Conservation (phyloP, 1,284 basidiomycete genomes). For the Melampsora occidentalis region DNA sequence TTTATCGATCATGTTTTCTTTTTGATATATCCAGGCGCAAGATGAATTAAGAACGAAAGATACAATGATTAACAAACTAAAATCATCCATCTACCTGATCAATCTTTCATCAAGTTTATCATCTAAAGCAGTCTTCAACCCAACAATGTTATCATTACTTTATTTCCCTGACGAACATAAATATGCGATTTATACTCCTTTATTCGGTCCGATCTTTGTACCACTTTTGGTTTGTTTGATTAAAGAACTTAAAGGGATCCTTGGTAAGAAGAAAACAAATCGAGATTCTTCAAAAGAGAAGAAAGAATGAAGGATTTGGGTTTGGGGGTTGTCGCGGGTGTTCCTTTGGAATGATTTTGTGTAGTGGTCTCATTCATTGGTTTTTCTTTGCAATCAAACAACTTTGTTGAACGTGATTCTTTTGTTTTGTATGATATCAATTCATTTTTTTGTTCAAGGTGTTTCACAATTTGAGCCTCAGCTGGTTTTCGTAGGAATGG, state of each 20-base stretch:
- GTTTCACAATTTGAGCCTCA: no score
- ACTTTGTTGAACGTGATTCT: no score
- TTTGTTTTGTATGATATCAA: no score
- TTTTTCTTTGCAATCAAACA: no score
- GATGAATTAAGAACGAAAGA: conserved; percentile 14
- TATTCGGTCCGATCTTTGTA: conserved; percentile 60
- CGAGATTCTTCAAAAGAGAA: conserved; percentile 30
- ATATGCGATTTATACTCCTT: conserved; percentile 53
- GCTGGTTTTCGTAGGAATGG: no score
- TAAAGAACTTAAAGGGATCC: conserved; percentile 62
- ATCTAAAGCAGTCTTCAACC: conserved; percentile 92
- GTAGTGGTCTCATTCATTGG: no score
- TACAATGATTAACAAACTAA: no score
- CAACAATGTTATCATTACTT: conserved; percentile 86
- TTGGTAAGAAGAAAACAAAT: conserved; percentile 57
- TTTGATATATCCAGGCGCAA: conserved; percentile 41
- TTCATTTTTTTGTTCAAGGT: no score
- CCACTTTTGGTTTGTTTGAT: conserved; percentile 73
- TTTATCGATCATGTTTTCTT: no score
- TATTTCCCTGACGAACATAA: conserved; percentile 69
- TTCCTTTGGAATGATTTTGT: no score
- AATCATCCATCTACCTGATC: no score
- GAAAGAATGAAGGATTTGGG: background rate
- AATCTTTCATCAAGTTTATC: conserved; percentile 62
- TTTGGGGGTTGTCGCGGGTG: no score